Evolutionary conservation across 2,329 filamentous ascomycete genomes (phyloP).

Genomic region (Fonsecaea multimorphosa): DNA sequence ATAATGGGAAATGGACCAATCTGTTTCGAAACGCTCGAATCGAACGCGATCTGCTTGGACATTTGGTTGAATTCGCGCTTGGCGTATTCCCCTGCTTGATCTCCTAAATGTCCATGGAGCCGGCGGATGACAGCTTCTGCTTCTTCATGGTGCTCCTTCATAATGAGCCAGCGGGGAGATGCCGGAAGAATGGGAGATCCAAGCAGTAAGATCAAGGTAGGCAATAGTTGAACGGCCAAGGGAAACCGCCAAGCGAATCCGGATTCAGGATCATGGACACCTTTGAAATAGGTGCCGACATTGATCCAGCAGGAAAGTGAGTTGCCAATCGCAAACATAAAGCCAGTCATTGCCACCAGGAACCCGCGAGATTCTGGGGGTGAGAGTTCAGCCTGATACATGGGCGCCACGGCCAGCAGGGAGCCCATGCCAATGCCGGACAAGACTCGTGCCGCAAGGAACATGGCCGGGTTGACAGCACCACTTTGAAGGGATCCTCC

Average conservation of each 20-base stretch:
- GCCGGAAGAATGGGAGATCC: conserved; percentile 56
- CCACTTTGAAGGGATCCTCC: conserved; percentile 47
- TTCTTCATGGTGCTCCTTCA: conserved; percentile 52
- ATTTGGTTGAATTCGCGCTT: conserved; percentile 52
- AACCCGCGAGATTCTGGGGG: conserved; percentile 29
- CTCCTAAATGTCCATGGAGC: conserved; percentile 51
- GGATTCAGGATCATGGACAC: conserved; percentile 16
- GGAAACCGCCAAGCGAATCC: conserved; percentile 30
- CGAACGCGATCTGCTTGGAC: conserved; percentile 51
- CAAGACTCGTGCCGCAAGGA: conserved; percentile 7
- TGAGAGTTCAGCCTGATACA: conserved; percentile 30
- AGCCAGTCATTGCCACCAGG: conserved; percentile 25
- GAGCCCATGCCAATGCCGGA: conserved; percentile 5
- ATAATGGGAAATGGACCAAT: conserved; percentile 50
- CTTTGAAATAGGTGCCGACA: conserved; percentile 26
- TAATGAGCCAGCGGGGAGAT: conserved; percentile 53
- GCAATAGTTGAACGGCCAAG: conserved; percentile 51
- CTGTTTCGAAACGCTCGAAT: conserved; percentile 42
- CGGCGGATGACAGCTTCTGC: conserved; percentile 47
- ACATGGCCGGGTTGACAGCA: conserved; percentile 43
- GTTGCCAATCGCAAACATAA: conserved; percentile 28
- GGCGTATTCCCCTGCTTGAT: conserved; percentile 47
- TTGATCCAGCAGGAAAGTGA: conserved; percentile 27
- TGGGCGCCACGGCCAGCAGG: conserved; percentile 16
- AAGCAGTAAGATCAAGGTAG: conserved; percentile 48